Evolutionary conservation across 2,329 filamentous ascomycete genomes (phyloP), one percentile per base, ranked within the genome.

Genomic region (Exophiala mesophila): DNA sequence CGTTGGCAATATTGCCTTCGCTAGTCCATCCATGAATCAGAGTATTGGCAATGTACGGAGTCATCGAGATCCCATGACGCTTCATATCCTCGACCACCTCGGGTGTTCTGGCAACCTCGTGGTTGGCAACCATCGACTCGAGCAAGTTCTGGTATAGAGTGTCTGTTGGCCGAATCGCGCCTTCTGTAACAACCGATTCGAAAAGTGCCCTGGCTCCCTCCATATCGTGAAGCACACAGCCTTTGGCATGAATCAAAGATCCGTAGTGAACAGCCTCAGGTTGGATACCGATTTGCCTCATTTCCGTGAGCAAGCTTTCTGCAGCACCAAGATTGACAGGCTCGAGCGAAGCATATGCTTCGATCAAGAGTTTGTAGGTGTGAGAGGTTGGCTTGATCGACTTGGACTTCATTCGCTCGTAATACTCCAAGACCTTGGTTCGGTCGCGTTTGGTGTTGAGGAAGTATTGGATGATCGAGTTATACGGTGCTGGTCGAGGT

Each of bases 381-480:
- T 98, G 92, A 49, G 88, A 85, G 1, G 92, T 97, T 2, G 92
- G 90, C 47, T 85, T 73, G 60, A 98, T 98, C 43, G 82, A 80
- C 69, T 83, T 86, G 16, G 79, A 75, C 62, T 83, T 80, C 92
- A 98, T 97, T 50, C 90, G 86, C 65, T 94, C 83, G 62, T 94
- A 97, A 74, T 97, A 98, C 21, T 82, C 76, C 17, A 98, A 75
- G 4, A 96, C 90, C 78, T 97, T 97, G 64, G 75, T 71, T 69
- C 92, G 90, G 65, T 98, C 90, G 39, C 88, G 87, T 78, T 97
- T 97, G 41, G 90, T 97, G 44, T 87, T 94, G 55, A 97, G 74
- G 78, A 97, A 98, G 71, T 95, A 97, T 63, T 98, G 92, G 80
- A 98, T 98, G 82, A 98, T 85, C 67, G 88, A 94, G 73, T 98